Percentiles rank a stretch among this genome's conserved stretches.
These are phyloP conservation scores for Beauveria australis DNA, from an alignment of 2,329 filamentous ascomycete species.

Conservation along the genomic window DNA sequence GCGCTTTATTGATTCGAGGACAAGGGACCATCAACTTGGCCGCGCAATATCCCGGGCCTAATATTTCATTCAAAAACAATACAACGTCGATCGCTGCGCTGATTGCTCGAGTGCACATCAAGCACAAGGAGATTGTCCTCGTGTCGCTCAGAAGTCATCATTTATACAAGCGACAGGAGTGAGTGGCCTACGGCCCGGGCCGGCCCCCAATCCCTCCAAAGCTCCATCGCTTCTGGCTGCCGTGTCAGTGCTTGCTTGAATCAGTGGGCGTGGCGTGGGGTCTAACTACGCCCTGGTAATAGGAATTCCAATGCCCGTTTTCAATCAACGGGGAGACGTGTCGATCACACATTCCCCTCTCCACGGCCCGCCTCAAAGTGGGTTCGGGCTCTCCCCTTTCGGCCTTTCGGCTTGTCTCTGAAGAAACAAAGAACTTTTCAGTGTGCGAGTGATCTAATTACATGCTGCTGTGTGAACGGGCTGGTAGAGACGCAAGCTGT, in stretches of 20 bases:
- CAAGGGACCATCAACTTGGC: not conserved
- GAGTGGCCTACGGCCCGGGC: not conserved
- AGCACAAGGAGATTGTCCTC: not conserved
- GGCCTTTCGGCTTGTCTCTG: not conserved
- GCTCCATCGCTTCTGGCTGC: slow-evolving; percentile 2
- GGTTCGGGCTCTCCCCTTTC: not conserved
- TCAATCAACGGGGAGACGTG: not conserved
- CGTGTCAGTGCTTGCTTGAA: not conserved
- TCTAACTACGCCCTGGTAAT: not conserved
- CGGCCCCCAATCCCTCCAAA: slow-evolving; percentile 2
- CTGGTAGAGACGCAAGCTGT: slow-evolving; percentile 3
- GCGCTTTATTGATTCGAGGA: not conserved
- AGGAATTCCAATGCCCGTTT: not conserved
- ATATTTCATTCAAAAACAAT: not conserved
- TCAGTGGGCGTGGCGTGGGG: not conserved
- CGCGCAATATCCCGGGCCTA: not conserved
- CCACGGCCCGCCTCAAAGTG: not conserved
- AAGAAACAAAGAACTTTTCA: not conserved
- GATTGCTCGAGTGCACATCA: not conserved
- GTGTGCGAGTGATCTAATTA: not conserved
- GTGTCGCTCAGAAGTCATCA: not conserved
- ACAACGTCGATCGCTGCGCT: not conserved
- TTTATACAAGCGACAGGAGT: not conserved
- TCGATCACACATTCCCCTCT: not conserved
- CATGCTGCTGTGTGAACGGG: not conserved